Evolutionary conservation across 345 rosid species (phyloP), one percentile per base, ranked within the genome.

Genomic region (Ceriops zippeliana): DNA sequence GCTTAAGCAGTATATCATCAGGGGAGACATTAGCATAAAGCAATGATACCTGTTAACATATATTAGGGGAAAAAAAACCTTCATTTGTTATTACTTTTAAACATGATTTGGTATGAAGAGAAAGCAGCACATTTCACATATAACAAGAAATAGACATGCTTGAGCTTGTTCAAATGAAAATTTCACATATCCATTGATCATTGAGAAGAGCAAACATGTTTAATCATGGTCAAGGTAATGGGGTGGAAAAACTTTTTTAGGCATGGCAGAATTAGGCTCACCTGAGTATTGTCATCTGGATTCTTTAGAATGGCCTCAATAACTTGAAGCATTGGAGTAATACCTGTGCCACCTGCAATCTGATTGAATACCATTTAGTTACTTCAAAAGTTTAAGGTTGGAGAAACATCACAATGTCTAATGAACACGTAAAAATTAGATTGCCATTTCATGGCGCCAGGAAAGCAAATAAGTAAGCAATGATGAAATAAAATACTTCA

Each of bases 321-420:
- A 46, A 90, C 89, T 78, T 93, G 98, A 78, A 93, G 92, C 97
- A 93, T 93, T 66, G 98, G 98, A 53, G 98, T 90, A 73, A 93
- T 93, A 70, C 98, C 98, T 52, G 90, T 78, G 67, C 98, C 98
- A 74, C 98, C 98, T 22, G 98, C 96, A 78, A 93, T 86, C 98
- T 90, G 79, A 70, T 56, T 34, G 37, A 67, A 58, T 15, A 70
- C 47, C 28, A 71, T 5, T 66, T 31, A 76, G 47, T 61, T 19
- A 74, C 13, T 66, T 26, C 17, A 6, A 6, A 26, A 17, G 63
- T 53, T 38, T 61, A 20, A 22, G 46, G 30, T n/a, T 51, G 56
- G 21, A 65, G 61, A 71, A 4, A 30, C 27, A 58, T 54, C 47
- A 24, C 8, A 26, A 35, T 17, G 27, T 70, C 51, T 20, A 52